Evolutionary conservation across 2,329 filamentous ascomycete species (phyloP), one percentile per base, ranked within the genome.

Genomic region (Pseudogymnoascus verrucosus): DNA sequence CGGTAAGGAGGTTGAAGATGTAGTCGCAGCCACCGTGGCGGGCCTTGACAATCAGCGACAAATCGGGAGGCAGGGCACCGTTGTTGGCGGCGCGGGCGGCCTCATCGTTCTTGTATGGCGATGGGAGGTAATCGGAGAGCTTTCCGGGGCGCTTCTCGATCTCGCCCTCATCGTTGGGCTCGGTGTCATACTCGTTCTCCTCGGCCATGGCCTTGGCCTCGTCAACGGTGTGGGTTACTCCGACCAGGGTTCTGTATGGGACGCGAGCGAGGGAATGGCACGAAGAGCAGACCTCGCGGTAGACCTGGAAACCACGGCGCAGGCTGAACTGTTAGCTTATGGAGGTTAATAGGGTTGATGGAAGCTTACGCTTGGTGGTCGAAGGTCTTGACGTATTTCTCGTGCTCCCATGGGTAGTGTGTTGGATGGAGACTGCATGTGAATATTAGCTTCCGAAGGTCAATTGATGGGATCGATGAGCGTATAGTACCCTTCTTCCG

Each of bases 81-180:
- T 96, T 96, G 86, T 99, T 99, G 81, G 93, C 92, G 76, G 93
- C 93, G 76, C 95, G 93, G 68, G 93, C 93, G 71, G 95, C 93
- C 83, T 99, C 93, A 75, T 99, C 95, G 82, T 99, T 99, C 84
- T 96, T 95, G 88, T 99, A 99, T 31, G 95, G 95, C 62, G 84
- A 78, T 65, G 93, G 93, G 68, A 99, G 88, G 81, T 98, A 98
- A 79, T 99, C 95, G 73, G 95, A 96, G 62, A 99, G 87, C 84
- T 99, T 99, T 83, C 95, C 95, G 69, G 93, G 90, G 72, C 95
- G 92, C 87, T 98, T 96, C 84, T 96, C 91, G 76, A 98, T 97
- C 72, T 97, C 91, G 71, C 95, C 95, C 84, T 97, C 84, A 76
- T 98, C 91, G 80, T 99, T 96, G 76, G 95, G 95, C 83, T 99